Percentiles rank a stretch among this genome's conserved stretches.
Conservation (phyloP, 805 yeast species). For the Cyberlindnera subsufficiens region DNA sequence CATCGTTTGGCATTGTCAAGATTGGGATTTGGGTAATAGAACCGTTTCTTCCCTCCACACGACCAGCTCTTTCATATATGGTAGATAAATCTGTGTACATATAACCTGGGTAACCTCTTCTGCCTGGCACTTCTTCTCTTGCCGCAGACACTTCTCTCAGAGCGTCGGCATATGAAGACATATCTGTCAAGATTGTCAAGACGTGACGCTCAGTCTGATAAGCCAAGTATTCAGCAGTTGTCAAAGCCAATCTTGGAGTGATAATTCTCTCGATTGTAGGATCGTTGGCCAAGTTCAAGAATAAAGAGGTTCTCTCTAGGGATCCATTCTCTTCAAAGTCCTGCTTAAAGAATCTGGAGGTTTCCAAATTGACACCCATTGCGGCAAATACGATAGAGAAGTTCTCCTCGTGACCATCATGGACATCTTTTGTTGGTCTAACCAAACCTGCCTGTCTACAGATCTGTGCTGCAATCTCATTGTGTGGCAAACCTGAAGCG, state of each 20-base stretch:
- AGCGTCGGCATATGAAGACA: slow-evolving; percentile 99
- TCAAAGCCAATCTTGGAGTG: slow-evolving; percentile 97
- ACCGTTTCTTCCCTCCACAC: slow-evolving; percentile 99
- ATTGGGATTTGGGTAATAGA: slow-evolving; percentile 98
- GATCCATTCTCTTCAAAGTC: slow-evolving; percentile 99
- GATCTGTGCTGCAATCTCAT: slow-evolving; percentile 99
- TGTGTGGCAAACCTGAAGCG: slow-evolving; percentile 98
- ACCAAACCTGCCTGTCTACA: slow-evolving; percentile 99
- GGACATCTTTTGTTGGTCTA: slow-evolving; percentile 98
- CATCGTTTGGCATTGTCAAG: slow-evolving; percentile 99
- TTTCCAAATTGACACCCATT: slow-evolving; percentile 99
- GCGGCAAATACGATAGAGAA: slow-evolving; percentile 99
- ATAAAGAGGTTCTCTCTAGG: slow-evolving; percentile 93
- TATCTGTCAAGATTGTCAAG: slow-evolving; percentile 94
- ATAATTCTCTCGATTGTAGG: slow-evolving; percentile 99
- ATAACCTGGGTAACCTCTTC: slow-evolving; percentile 99
- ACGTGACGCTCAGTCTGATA: slow-evolving; percentile 99
- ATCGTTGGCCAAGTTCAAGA: slow-evolving; percentile 96
- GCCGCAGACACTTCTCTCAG: slow-evolving; percentile 99
- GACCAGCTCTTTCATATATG: slow-evolving; percentile 98
- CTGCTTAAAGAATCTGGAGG: slow-evolving; percentile 97
- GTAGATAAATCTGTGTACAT: slow-evolving; percentile 99
- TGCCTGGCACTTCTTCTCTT: slow-evolving; percentile 99
- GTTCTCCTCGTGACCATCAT: slow-evolving; percentile 99
- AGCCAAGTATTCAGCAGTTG: slow-evolving; percentile 97